Conservation (phyloP, 768 basidiomycete genomes). For the Pulveroboletus sp. region DNA sequence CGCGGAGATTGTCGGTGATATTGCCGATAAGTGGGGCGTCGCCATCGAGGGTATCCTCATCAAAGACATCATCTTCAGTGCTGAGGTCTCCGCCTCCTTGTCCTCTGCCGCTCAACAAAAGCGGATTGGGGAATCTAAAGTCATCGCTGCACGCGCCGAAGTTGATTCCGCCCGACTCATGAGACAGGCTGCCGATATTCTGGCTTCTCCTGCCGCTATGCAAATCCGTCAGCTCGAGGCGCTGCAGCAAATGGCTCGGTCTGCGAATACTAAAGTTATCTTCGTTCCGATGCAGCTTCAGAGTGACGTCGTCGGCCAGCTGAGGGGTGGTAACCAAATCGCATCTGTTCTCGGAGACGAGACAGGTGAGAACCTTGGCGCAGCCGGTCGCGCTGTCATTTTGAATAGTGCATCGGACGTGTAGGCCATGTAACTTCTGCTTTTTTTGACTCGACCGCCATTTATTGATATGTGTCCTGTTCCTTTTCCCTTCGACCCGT, state of each 20-base stretch:
- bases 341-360: constrained; percentile 22
- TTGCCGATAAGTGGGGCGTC: constrained; percentile 96
- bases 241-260: constrained; percentile 91
- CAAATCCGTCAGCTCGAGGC: constrained; percentile 97
- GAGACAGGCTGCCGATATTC: constrained; percentile 94
- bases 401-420: constrained; percentile 23
- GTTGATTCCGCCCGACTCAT: constrained; percentile 93
- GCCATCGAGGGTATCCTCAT: constrained; percentile 94
- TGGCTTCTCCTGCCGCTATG: constrained; percentile 94
- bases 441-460: neutral
- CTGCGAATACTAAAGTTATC: constrained; percentile 83
- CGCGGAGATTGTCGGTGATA: constrained; percentile 89
- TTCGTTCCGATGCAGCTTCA: constrained; percentile 93
- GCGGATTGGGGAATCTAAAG: constrained; percentile 93
- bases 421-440: constrained; percentile 6
- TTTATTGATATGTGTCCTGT: neutral
- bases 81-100: constrained; percentile 85
- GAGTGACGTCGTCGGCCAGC: constrained; percentile 58
- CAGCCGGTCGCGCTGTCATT: constrained; percentile 23
- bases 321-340: constrained; percentile 25
- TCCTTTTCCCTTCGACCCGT: neutral
- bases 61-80: constrained; percentile 90
- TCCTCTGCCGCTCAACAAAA: constrained; percentile 97
- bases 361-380: constrained; percentile 20
- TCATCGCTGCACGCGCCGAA: constrained; percentile 93